Evolutionary conservation across 2,329 filamentous ascomycete species (phyloP), one percentile per base, ranked within the genome.

Genomic region (Aspergillus felis): DNA sequence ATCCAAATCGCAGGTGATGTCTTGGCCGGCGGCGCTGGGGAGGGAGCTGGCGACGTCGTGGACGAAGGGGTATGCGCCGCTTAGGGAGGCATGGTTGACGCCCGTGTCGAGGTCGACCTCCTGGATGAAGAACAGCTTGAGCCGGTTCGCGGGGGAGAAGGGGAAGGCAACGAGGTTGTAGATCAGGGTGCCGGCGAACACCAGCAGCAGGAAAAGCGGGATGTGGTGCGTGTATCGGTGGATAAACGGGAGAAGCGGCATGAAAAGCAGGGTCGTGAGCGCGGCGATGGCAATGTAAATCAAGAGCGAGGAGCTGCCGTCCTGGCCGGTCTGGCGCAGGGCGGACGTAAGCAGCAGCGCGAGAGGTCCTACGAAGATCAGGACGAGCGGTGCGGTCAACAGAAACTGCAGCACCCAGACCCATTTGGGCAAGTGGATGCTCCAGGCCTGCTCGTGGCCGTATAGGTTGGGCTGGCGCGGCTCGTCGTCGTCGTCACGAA

Each of bases 161-260:
- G 94, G 94, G 73, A 96, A 97, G 1, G 90, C 90, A 2, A 84
- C 76, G 4, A 97, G 83, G 69, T 95, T 96, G 78, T 96, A 97
- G 56, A 92, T 82, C 28, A 95, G 76, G 1, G 91, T 95, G 29
- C 82, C 90, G 25, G 85, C 68, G 60, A 92, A 90, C 8, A 96
- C 78, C 12, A 87, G 70, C 28, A 95, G 80, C 17, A 97, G 74
- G 65, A 96, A 87, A 0, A 88, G 77, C 0, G 94, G 92, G 3
- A 97, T 73, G 58, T 96, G 91, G 69, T 89, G 89, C 1, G 88
- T 91, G 61, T 94, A 85, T 47, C 93, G 88, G 71, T 97, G 92
- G 44, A 96, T 81, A 70, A 96, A 96, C 0, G 94, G 94, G 0
- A 87, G 83, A 2, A 91, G 73, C 0, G 94, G 94, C 0, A 91